phyloP scores from a whole-genome alignment of 495 filamentous ascomycete species.

The Penicillium goetzii region DNA sequence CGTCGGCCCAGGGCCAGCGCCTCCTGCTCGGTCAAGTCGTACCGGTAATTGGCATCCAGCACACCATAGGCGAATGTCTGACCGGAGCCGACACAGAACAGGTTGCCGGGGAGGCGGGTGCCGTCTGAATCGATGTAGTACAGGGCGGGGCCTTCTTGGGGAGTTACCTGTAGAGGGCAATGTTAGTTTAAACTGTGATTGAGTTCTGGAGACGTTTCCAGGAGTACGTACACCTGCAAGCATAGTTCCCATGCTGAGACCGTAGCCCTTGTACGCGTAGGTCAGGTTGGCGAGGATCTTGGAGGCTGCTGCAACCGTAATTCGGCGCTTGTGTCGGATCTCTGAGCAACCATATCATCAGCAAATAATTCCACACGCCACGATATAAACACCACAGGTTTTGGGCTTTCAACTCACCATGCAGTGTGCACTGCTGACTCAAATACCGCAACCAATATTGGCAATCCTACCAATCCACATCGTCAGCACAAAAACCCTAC shows the following conservation, averaged over 20 bases:
- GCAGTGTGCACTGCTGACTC: conserved; percentile 97
- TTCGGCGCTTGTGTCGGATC: conserved; percentile 97
- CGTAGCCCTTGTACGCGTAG: conserved; percentile 98
- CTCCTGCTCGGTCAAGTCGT: conserved; percentile 82
- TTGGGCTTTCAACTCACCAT: conserved; percentile 53
- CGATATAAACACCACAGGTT: not conserved
- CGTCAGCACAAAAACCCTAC: conserved; percentile 19
- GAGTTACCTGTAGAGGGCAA: conserved; percentile 56
- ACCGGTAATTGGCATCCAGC: conserved; percentile 90
- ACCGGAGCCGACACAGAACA: conserved; percentile 97
- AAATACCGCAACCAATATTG: conserved; percentile 99
- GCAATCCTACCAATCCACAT: conserved; percentile 69
- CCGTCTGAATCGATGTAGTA: conserved; percentile 99
- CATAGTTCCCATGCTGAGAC: conserved; percentile 98
- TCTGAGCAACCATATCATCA: conserved; percentile 43
- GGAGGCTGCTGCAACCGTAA: conserved; percentile 93
- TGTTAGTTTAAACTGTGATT: conserved; percentile 6
- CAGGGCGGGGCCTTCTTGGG: conserved; percentile 92
- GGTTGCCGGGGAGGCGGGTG: conserved; percentile 86
- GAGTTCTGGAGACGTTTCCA: not conserved
- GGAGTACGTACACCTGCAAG: conserved; percentile 76
- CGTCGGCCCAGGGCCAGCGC: conserved; percentile 87
- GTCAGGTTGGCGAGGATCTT: conserved; percentile 99
- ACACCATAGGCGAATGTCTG: conserved; percentile 99
- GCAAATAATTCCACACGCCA: not conserved